A percentile compares a stretch with the other conserved stretches of the same genome.
These are phyloP conservation scores for Cyclotella baltica DNA, from an alignment of 108 stramenopile genomes.

Conservation along the genomic window DNA sequence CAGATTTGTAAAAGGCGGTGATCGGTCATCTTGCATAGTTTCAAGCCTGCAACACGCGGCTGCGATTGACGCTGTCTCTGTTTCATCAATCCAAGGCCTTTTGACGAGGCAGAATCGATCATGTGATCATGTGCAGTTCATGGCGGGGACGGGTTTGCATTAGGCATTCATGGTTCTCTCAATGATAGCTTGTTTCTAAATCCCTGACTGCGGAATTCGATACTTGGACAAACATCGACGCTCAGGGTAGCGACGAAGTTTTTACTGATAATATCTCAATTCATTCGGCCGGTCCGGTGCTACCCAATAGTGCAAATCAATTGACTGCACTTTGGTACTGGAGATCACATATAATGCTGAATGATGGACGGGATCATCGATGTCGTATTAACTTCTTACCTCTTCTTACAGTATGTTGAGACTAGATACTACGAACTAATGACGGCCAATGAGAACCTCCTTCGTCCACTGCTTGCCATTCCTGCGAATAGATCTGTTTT, in stretches of 20 bases:
- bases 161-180: constrained; percentile 65
- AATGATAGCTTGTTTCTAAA: constrained; percentile 62
- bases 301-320: constrained; percentile 41
- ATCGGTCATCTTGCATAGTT: constrained; percentile 53
- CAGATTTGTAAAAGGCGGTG: constrained; percentile 22
- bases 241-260: constrained; percentile 58
- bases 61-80: constrained; percentile 54
- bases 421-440: constrained; percentile 62
- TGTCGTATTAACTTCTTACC: constrained; percentile 70
- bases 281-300: constrained; percentile 50
- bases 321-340: constrained; percentile 46
- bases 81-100: constrained; percentile 51
- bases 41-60: constrained; percentile 25
- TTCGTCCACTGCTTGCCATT: constrained; percentile 69
- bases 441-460: constrained; percentile 60
- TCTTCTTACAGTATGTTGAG: constrained; percentile 62
- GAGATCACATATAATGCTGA: constrained; percentile 43
- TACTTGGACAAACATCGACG: constrained; percentile 79
- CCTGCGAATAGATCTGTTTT: constrained; percentile 81
- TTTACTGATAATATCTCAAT: constrained; percentile 78
- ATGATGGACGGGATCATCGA: constrained; percentile 60
- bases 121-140: constrained; percentile 81
- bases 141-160: constrained; percentile 88
- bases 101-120: constrained; percentile 58
- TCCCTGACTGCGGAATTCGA: constrained; percentile 85